Evolutionary conservation across 2,329 filamentous ascomycete genomes (phyloP).

Genomic region (Dendryphion nanum): DNA sequence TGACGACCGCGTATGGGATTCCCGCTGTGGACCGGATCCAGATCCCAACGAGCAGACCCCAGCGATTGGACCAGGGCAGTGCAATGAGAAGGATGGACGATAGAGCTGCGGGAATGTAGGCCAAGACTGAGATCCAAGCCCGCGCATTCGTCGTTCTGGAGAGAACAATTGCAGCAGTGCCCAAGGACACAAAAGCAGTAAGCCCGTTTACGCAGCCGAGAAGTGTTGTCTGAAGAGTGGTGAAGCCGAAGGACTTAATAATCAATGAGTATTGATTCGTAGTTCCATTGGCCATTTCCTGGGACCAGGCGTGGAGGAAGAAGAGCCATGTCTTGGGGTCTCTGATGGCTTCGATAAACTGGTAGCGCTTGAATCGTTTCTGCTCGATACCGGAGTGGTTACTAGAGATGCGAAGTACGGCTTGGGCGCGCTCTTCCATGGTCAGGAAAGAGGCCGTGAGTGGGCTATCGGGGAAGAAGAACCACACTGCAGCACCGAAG

Average conservation of each 20-base stretch:
- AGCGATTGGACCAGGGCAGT: not conserved
- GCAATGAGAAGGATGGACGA: not conserved
- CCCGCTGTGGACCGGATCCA: not conserved
- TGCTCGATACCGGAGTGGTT: not conserved
- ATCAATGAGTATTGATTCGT: not conserved
- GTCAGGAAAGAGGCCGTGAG: not conserved
- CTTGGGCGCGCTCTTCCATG: not conserved
- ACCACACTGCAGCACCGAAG: not conserved
- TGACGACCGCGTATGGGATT: not conserved
- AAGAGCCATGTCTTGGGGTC: conserved; percentile 1
- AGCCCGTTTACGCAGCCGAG: not conserved
- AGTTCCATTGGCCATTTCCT: not conserved
- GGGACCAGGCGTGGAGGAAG: not conserved
- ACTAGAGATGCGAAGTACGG: not conserved
- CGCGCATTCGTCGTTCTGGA: not conserved
- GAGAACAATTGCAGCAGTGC: not conserved
- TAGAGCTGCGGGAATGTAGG: too few relatives aligned
- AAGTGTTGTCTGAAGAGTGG: not conserved
- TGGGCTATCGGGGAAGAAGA: not conserved
- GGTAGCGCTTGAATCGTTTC: not conserved
- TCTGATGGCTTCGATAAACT: not conserved
- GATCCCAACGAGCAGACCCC: not conserved
- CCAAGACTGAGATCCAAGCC: not conserved
- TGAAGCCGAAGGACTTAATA: not conserved
- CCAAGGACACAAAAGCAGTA: not conserved